Base-by-base conservation (phyloP, 2,329 filamentous ascomycete genomes). In the Mycosphaerella sp. region DNA sequence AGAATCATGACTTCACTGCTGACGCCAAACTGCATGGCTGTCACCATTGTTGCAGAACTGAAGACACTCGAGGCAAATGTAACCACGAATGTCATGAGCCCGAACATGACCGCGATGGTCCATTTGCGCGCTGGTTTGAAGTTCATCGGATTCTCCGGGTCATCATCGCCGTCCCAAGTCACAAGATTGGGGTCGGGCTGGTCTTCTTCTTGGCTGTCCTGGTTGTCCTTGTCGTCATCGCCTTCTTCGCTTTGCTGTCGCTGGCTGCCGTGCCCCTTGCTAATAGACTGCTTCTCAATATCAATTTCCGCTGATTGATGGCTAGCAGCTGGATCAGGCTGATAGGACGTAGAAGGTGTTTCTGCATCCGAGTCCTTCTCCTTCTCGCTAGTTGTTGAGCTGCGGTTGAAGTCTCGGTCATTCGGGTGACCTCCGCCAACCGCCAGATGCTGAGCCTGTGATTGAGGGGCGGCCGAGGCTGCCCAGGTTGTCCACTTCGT, bases 1-100 rank as follows among this genome's bases (percentile, higher is more conserved):
- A 64, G 37, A 7, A 62, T 57, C 50, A 60, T 61, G 37, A 64
- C 62, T 35, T 61, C 61, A 14, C 48, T 36, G 21, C 55, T 53
- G 16, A 64, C 58, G 25, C 57, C 58, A 18, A 62, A 64, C 39
- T 58, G 28, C 28, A 42, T 44, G 1, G 59, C 49, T 12, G 58
- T 61, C 12, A 49, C 48, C 18, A 30, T 46, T 1, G 55, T 59
- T 6, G 60, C 58, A 36, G 49, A 52, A 32, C 36, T 55, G 46
- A 62, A 53, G 9, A 61, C 57, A 14, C 58, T 54, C 54, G 71
- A 71, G 64, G 89, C 69, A 39, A 80, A 78, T 2, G 87, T 90
- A 14, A 61, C 57, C 32, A 59, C 58, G 25, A 62, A 54, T 12
- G 59, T 62, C 59, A 63, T 62, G 28, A 59, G 28, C 2, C 60